phyloP scores from a whole-genome alignment of 192 early-diverging fungal genomes.

The Coemansia sp. region DNA sequence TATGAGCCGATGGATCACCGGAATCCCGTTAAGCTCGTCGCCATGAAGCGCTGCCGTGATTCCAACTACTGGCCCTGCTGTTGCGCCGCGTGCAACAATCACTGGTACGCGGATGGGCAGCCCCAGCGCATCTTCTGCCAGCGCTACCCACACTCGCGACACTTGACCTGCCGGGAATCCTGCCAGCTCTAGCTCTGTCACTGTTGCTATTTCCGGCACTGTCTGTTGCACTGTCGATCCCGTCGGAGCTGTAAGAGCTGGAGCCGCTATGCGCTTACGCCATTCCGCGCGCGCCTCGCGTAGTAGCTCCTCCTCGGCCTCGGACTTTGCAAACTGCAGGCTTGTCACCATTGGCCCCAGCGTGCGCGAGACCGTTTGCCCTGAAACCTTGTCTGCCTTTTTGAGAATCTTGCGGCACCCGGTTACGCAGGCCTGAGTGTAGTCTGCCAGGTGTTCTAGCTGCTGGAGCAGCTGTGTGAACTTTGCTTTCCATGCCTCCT shows the following conservation, averaged over 20 bases:
- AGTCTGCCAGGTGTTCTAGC: slow-evolving; percentile 51
- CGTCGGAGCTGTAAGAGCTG: slow-evolving; percentile 2
- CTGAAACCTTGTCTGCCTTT: slow-evolving; percentile 59
- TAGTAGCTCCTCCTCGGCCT: slow-evolving; percentile 57
- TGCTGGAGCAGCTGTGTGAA: slow-evolving; percentile 20
- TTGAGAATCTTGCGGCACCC: slow-evolving; percentile 67
- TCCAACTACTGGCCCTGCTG: slow-evolving; percentile 59
- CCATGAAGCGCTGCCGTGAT: slow-evolving; percentile 87
- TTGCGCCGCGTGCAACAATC: slow-evolving; percentile 72
- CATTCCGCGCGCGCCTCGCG: slow-evolving; percentile 56
- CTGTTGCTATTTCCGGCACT: slow-evolving; percentile 28
- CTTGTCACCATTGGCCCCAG: slow-evolving; percentile 58
- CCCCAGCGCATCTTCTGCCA: slow-evolving; percentile 64
- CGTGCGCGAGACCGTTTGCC: slow-evolving; percentile 37
- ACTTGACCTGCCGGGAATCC: slow-evolving; percentile 58
- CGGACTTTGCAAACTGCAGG: slow-evolving; percentile 58
- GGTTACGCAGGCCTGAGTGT: slow-evolving; percentile 59
- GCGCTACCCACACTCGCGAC: slow-evolving; percentile 62
- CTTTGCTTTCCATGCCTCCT: slow-evolving; percentile 25
- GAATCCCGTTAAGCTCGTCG: slow-evolving; percentile 91
- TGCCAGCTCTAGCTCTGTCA: slow-evolving; percentile 56
- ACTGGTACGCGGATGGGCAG: slow-evolving; percentile 68
- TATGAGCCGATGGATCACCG: slow-evolving; percentile 83
- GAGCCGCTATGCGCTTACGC: slow-evolving; percentile 23
- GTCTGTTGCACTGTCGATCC: slow-evolving; percentile 3